phyloP scores from a whole-genome alignment of 805 yeast genomes.

The Kuraishia piskuri region DNA sequence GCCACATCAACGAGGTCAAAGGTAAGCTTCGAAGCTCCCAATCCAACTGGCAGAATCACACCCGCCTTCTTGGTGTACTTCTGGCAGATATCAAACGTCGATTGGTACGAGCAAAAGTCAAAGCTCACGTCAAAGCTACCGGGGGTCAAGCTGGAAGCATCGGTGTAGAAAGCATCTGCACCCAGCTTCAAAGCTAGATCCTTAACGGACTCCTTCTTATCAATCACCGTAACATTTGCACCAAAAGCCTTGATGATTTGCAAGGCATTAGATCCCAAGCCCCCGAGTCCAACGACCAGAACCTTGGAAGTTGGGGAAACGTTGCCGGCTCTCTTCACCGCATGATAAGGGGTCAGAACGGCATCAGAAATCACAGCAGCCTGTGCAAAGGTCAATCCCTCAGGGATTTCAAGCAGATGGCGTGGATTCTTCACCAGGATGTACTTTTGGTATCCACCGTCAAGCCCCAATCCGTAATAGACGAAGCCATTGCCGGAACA shows the following conservation, averaged over 20 bases:
- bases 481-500: constrained; percentile 10
- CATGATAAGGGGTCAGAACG: constrained; percentile 25
- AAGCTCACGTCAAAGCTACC: constrained; percentile 28
- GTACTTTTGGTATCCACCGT: constrained; percentile 25
- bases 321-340: constrained; percentile 17
- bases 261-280: constrained; percentile 23
- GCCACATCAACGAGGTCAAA: constrained; percentile 28
- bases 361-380: constrained; percentile 26
- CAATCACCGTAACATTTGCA: constrained; percentile 11
- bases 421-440: constrained; percentile 11
- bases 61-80: constrained; percentile 28
- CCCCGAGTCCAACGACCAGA: constrained; percentile 23
- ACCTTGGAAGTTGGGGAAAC: constrained; percentile 16
- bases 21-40: constrained; percentile 25
- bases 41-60: constrained; percentile 32
- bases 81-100: constrained; percentile 17
- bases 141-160: constrained; percentile 18
- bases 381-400: constrained; percentile 16
- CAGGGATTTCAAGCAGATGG: constrained; percentile 18
- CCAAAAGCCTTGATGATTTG: constrained; percentile 19
- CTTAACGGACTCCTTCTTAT: constrained; percentile 19
- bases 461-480: constrained; percentile 19
- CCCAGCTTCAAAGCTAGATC: constrained; percentile 25
- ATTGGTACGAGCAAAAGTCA: constrained; percentile 14
- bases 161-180: constrained; percentile 32